These are phyloP conservation scores for Teratosphaeria epicoccoides DNA, from an alignment of 2,329 filamentous ascomycete genomes.

Conservation along the genomic window DNA sequence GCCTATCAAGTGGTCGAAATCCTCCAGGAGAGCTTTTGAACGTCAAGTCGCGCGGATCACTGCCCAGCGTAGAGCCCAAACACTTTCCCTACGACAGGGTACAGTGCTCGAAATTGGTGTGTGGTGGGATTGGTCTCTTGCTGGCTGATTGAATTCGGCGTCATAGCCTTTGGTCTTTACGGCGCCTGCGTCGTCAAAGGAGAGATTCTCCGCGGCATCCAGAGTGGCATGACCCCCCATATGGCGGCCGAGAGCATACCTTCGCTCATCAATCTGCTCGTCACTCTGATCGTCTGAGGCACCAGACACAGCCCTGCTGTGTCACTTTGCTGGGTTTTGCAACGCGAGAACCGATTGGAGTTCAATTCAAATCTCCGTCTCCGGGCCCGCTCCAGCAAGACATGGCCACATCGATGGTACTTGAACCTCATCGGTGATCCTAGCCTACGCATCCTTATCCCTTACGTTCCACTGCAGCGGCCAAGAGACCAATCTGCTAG, in stretches of 20 bases:
- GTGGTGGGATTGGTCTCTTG: background rate
- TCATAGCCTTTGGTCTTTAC: background rate
- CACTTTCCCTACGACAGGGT: slow-evolving; percentile 1
- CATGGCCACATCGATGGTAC: background rate
- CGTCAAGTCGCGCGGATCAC: too few relatives aligned
- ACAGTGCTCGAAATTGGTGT: background rate
- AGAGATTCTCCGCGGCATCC: background rate
- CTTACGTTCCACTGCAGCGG: background rate
- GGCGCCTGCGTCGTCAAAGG: background rate
- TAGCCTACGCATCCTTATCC: slow-evolving; percentile 2
- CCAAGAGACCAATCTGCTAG: background rate
- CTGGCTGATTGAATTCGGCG: background rate
- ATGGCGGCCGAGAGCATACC: slow-evolving; percentile 1
- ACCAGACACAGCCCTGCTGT: slow-evolving; percentile 1
- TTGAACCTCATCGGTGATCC: background rate
- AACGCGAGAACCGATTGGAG: background rate
- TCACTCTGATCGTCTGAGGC: background rate
- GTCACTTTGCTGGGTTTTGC: slow-evolving; percentile 1
- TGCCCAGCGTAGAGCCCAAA: background rate
- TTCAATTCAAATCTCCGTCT: slow-evolving; percentile 2
- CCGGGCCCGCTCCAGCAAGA: background rate
- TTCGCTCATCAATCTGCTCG: background rate
- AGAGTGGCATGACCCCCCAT: too few relatives aligned
- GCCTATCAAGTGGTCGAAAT: too few relatives aligned
- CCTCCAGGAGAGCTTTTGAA: too few relatives aligned